Base-by-base conservation (phyloP, 2,329 filamentous ascomycete species). In the Alternaria sp. region DNA sequence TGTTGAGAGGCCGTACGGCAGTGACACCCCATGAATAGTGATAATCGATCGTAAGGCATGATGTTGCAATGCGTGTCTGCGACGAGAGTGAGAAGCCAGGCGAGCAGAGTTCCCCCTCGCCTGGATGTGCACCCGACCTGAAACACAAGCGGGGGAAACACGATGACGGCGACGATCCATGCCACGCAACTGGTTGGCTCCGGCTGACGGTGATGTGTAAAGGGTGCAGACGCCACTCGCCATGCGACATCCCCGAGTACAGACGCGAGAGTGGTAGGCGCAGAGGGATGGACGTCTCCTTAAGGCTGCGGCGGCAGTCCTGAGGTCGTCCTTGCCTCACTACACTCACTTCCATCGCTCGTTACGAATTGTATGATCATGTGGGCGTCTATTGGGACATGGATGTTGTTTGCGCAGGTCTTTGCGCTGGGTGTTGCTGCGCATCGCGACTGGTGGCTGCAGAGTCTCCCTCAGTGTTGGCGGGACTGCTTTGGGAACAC, bases 391-490 rank as follows among this genome's bases (percentile, higher is more conserved):
- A 19, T 25, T 46, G 50, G 40, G 45, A 58, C 13, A 50, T 55
- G 40, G 57, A 19, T 58, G n/a, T 21, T 63, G 15, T 12, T 61
- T 6, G 57, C 57, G 52, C 59, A 61, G 3, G 25, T 57, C 19
- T 60, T 62, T 17, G 57, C 45, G 21, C 6, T 56, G 21, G 49
- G 26, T 19, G 57, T 54, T 11, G 51, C 47, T 19, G 62, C 59
- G 43, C 65, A 65, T 26, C 25, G 56, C 32, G 72, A 74, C 55
- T 69, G 57, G 59, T 71, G 63, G 67, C 44, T 74, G 30, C 55
- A 67, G 21, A 57, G 54, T 19, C 59, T 74, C n/a, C 65, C 65
- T 3, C 52, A 60, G 19, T 76, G 73, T 56, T 74, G 68, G 71
- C 63, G 58, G 36, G 54, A 64, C 17, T 74, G 71, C 60, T 63